Conservation (phyloP, 805 yeast genomes). For the Millerago galiae region DNA sequence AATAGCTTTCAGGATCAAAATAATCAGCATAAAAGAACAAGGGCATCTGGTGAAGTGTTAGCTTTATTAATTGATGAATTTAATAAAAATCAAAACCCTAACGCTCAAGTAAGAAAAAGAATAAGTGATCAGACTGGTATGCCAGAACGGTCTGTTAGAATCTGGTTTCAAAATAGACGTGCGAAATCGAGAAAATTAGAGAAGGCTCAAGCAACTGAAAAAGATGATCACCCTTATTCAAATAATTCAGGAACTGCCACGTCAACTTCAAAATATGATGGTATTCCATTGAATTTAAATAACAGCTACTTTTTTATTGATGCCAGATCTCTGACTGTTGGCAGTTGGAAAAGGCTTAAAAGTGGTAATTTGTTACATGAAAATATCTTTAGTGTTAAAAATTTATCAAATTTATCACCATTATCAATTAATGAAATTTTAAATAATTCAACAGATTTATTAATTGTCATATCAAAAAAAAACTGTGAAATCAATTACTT, state of each 20-base stretch:
- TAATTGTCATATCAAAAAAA: constrained; percentile 64
- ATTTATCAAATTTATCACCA: constrained; percentile 60
- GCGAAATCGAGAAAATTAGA: constrained; percentile 70
- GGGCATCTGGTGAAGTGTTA: constrained; percentile 78
- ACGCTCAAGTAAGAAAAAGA: constrained; percentile 60
- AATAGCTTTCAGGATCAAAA: neutral
- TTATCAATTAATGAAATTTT: constrained; percentile 54
- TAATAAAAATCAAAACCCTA: constrained; percentile 67
- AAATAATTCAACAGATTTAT: constrained; percentile 58
- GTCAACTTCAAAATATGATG: constrained; percentile 28
- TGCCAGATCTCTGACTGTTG: constrained; percentile 62
- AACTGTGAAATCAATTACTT: constrained; percentile 72
- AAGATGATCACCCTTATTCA: constrained; percentile 14
- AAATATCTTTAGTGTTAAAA: constrained; percentile 33
- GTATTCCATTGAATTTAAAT: constrained; percentile 49
- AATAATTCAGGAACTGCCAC: constrained; percentile 2
- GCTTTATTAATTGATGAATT: constrained; percentile 64
- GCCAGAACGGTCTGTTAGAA: constrained; percentile 84
- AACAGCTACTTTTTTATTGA: constrained; percentile 66
- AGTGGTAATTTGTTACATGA: constrained; percentile 44
- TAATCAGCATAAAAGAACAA: constrained; percentile 42
- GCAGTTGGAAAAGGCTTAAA: constrained; percentile 74
- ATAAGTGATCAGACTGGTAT: constrained; percentile 69
- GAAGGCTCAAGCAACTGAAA: constrained; percentile 31
- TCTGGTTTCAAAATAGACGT: constrained; percentile 89